Base-by-base conservation (phyloP, 1,139 yeast genomes). In the Hyphopichia wangnamkhiaoensis region DNA sequence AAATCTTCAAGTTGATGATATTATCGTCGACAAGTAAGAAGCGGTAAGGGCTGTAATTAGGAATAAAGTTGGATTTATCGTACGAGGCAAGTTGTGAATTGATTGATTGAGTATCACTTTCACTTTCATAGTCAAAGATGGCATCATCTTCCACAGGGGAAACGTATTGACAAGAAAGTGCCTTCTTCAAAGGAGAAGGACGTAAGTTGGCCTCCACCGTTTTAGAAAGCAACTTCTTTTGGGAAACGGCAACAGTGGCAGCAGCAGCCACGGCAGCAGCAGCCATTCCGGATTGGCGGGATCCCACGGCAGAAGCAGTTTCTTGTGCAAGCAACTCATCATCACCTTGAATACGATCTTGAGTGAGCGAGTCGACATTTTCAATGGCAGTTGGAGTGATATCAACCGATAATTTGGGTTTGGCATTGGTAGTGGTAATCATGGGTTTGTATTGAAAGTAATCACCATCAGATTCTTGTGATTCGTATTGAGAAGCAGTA, bases 1-100 rank as follows among this genome's bases (percentile, higher is more conserved):
- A 53, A 8, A 72, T 71, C 38, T 63, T 63, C 34, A 72, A 56
- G 46, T 72, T 71, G 41, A 72, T 68, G 15, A 60, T 44, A 44
- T 72, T 72, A 49, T 72, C 78, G 48, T 72, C 78, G 19, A 72
- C 76, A 20, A 70, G 52, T 29, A 72, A 50, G 40, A 72, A 71
- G 17, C 45, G 46, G 48, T 58, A 63, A 6, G 49, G 44, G n/a
- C 45, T 42, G 34, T 46, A 43, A 43, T 62, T 62, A 13, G 71
- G 53, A 19, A 28, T 34, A 26, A 18, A 37, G 19, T 59, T 27
- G 31, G 37, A 16, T 25, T 19, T 35, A 28, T 36, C 33, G 20
- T 28, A 19, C 15, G 42, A 35, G 18, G 19, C 9, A 10, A 34
- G 21, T 4, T 33, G 35, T 4, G 29, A 26, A 19, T 33, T 33